Base-by-base conservation (phyloP, 2,329 filamentous ascomycete species). In the Hymenoscyphus fraxineus region DNA sequence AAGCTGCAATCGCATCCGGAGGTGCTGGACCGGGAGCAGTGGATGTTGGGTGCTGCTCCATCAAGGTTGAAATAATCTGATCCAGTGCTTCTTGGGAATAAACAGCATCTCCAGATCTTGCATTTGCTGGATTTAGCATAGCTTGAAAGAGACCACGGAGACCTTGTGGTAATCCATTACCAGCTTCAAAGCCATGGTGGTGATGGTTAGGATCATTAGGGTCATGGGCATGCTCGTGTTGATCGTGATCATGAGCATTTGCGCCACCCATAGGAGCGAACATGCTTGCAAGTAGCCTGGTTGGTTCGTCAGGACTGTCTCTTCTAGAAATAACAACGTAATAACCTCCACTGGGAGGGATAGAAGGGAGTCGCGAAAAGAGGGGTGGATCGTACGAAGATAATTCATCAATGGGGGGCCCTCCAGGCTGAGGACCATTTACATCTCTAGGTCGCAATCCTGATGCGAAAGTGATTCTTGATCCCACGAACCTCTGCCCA, bases 41-140 rank as follows among this genome's bases (percentile, higher is more conserved):
- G 0, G 88, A 89, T 61, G 83, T 83, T 1, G 87, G 84, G 64
- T 93, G 89, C 65, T 91, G 86, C 70, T 97, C 94, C 88, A 97
- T 95, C 55, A 98, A 81, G 70, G 90, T 86, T 0, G 91, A 90
- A 63, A 99, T 90, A 68, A 98, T 91, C 40, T 90, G 86, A 75
- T 99, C 94, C 39, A 98, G 80, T 2, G 91, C 93, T 78, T 97
- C 93, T 77, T 98, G 92, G 0, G 90, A 90, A 75, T 94, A 96
- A 0, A 97, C 94, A 7, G 88, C 91, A 76, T 98, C 94, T 22
- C 93, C 91, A 65, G 85, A 81, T 16, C 80, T 77, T 7, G 79
- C 82, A 64, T 81, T 79, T n/a, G 77, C 78, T 15, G 84, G 83
- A 61, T 81, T 82, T 47, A 88, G 76, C 31, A 88, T 69, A 41